Conservation (phyloP, 768 basidiomycete species). For the Boletus tylopilopsis region DNA sequence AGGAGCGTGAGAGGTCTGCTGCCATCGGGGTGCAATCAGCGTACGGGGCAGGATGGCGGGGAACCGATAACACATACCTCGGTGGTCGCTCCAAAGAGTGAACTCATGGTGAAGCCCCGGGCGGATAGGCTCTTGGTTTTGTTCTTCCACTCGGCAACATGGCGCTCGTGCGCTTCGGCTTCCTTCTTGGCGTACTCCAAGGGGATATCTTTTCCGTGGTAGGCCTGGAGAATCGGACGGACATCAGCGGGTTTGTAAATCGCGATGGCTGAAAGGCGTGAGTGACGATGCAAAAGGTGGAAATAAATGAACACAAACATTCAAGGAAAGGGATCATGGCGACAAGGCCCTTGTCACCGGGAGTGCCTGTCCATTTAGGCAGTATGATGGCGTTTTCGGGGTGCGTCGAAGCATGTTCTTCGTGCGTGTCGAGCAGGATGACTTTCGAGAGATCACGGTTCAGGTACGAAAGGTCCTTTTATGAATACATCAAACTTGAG, state of each 20-base stretch:
- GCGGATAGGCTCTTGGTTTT: slow-evolving; percentile 37
- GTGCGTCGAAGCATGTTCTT: slow-evolving; percentile 73
- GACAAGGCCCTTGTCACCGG: slow-evolving; percentile 71
- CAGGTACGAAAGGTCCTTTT: slow-evolving; percentile 85
- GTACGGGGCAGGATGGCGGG: not conserved
- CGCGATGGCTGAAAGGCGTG: slow-evolving; percentile 63
- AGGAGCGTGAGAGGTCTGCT: slow-evolving; percentile 27
- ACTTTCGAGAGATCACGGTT: slow-evolving; percentile 93
- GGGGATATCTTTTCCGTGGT: slow-evolving; percentile 84
- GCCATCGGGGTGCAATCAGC: not conserved
- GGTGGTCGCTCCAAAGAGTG: slow-evolving; percentile 37
- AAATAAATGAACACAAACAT: slow-evolving; percentile 43
- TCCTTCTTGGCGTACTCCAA: slow-evolving; percentile 88
- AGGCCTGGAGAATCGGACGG: slow-evolving; percentile 80
- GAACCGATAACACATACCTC: slow-evolving; percentile 26
- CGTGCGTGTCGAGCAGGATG: slow-evolving; percentile 78
- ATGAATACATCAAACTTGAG: not conserved
- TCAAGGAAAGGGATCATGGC: slow-evolving; percentile 98
- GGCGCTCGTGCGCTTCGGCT: slow-evolving; percentile 70
- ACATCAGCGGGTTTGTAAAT: slow-evolving; percentile 89
- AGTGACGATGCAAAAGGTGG: not conserved
- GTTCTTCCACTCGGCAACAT: slow-evolving; percentile 78
- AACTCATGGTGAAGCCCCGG: slow-evolving; percentile 42
- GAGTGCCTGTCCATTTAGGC: slow-evolving; percentile 82
- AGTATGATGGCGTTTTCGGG: slow-evolving; percentile 87